Evolutionary conservation across 371 early-diverging fungal species (phyloP), one percentile per base, ranked within the genome.

Genomic region (Mucor plumbeus): DNA sequence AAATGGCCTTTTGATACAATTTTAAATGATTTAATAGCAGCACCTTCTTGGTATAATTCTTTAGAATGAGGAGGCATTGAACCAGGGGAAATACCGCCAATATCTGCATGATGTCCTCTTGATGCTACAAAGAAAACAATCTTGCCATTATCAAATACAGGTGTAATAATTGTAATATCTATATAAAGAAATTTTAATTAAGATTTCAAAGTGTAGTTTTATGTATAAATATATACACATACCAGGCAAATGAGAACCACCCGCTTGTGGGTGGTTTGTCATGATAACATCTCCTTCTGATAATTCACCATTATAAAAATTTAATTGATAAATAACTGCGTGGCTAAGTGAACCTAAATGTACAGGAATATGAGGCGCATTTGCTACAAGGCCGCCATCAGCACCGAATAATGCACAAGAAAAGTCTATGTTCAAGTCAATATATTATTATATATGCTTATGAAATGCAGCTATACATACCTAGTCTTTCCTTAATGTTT

Each of bases 101-200:
- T 96, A 70, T 98, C 98, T 2, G 99, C 97, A 78, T 98, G 99
- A 73, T 98, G 99, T 0, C 96, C 97, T 67, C 97, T 86, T 26
- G 94, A 94, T 0, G 98, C 98, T 3, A 97, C 97, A 81, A 96
- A 97, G 77, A 97, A 97, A 5, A 94, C 93, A 68, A 95, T 88
- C 63, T 91, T 71, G 31, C 88, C 88, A 7, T 88, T 70, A 61
- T 90, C 76, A 68, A 97, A 98, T n/a, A 98, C 97, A 4, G 98
- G 98, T 5, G 99, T 97, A 63, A 98, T 97, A 57, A 98, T 88
- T 4, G 97, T 97, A 41, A 98, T 97, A 74, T 97, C 93, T 57
- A 69, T 0, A n/a, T 11, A 44, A 44, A 44, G 19, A 59, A 40
- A 10, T 3, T 3, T 26, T 26, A 26, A 26, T 26, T 26, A 26